These are phyloP conservation scores for Neofusicoccum kwambonambiense DNA, from an alignment of 2,329 filamentous ascomycete genomes.

Conservation along the genomic window DNA sequence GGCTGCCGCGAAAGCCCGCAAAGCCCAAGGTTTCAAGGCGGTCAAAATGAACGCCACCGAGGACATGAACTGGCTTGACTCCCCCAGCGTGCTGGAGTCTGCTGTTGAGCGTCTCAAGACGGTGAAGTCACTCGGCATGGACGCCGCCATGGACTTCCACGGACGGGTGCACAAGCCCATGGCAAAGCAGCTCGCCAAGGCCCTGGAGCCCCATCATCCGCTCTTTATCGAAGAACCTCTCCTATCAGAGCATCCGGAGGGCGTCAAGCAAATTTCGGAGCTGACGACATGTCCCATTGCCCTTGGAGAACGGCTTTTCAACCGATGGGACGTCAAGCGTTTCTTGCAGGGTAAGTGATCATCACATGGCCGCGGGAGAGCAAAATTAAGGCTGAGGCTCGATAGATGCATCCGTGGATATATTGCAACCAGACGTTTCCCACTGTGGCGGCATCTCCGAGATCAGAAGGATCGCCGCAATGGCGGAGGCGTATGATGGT, in stretches of 20 bases:
- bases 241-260: conserved; percentile 66
- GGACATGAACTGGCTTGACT: conserved; percentile 74
- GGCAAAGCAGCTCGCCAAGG: conserved; percentile 71
- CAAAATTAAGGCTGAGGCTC: conserved; percentile 2
- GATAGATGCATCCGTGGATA: conserved; percentile 60
- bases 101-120: conserved; percentile 66
- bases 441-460: conserved; percentile 74
- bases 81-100: conserved; percentile 61
- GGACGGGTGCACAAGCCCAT: conserved; percentile 76
- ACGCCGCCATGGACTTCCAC: conserved; percentile 76
- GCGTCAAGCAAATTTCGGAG: conserved; percentile 60
- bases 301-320: conserved; percentile 69
- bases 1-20: conserved; percentile 57
- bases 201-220: conserved; percentile 65
- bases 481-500: conserved; percentile 69
- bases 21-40: conserved; percentile 62
- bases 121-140: conserved; percentile 68
- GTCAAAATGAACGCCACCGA: conserved; percentile 82
- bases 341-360: conserved; percentile 57
- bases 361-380: background rate
- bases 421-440: conserved; percentile 70
- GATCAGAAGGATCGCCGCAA: conserved; percentile 64
- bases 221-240: conserved; percentile 77
- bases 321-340: conserved; percentile 70
- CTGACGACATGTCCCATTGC: conserved; percentile 65